Base-by-base conservation (phyloP, 352 stramenopile genomes). In the Pythium aristosporum region DNA sequence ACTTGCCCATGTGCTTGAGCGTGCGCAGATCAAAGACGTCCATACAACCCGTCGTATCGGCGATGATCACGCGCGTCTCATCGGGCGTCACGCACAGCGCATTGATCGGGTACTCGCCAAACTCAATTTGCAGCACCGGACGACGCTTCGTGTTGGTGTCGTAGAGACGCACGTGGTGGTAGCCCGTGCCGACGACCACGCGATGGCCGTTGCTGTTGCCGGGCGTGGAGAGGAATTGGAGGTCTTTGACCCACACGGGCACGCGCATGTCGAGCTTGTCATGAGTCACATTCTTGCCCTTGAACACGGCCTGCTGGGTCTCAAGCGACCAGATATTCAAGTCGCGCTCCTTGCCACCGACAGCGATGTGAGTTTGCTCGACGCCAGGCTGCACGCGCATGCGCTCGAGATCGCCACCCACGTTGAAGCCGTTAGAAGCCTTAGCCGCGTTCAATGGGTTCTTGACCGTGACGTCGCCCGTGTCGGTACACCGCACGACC, bases 1-100 rank as follows among this genome's bases (percentile, higher is more conserved):
- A 98, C 28, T 89, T 79, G 18, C 88, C 89, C 65, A 92, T 82
- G 59, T 93, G 74, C 74, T 87, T 87, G 53, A 97, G 70, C 51
- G 73, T 96, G 16, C 94, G 83, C 53, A 98, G 64, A 72, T 98
- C 94, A 28, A 98, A 50, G 25, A 91, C 76, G 53, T 96, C 85
- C 57, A 97, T 70, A 67, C 94, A 88, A 20, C 95, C 95, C 20
- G 86, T 82, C n/a, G 91, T 88, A 72, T 98, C 92, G 18, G 87
- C 92, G 10, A 96, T 75, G 41, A 90, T 91, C 8, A 98, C 71
- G 9, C 69, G 69, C 47, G 92, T 89, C 77, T 91, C 82, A 67
- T 88, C 82, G 5, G 73, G 82, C 62, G 82, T 91, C 51, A 80
- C 79, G 65, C 72, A 94, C 32, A 85, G 62, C 42, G 76, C 92